phyloP scores from a whole-genome alignment of 1,284 basidiomycete species.

The Sporisorium iseilematis-ciliati region DNA sequence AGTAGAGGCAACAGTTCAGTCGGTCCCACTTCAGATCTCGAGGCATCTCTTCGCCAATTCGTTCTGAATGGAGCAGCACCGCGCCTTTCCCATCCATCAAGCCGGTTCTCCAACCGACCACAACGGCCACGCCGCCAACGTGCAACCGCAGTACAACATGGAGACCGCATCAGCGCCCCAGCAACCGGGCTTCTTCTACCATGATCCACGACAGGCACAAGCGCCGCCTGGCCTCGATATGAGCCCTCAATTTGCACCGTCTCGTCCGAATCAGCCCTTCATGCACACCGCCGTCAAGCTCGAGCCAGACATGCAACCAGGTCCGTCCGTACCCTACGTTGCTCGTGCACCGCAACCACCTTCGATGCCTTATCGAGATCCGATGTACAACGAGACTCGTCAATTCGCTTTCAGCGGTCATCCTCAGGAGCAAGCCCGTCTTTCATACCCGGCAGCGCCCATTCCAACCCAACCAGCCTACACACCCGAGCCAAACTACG shows the following conservation, averaged over 20 bases:
- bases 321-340: constrained; percentile 18
- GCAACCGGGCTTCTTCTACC: constrained; percentile 37
- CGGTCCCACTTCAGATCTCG: constrained; percentile 7
- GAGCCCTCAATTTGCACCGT: constrained; percentile 11
- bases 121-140: neutral
- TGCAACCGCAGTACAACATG: constrained; percentile 20
- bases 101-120: constrained; percentile 6
- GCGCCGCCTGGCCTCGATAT: constrained; percentile 13
- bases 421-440: constrained; percentile 21
- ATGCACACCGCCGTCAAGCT: constrained; percentile 14
- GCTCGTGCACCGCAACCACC: constrained; percentile 18
- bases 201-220: constrained; percentile 38
- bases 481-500: constrained; percentile 17
- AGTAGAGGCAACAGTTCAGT: constrained; percentile 12
- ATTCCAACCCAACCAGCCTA: constrained; percentile 9
- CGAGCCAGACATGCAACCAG: constrained; percentile 18
- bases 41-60: constrained; percentile 6
- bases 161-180: constrained; percentile 31
- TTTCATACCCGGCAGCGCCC: constrained; percentile 15
- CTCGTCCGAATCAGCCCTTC: constrained; percentile 22
- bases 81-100: constrained; percentile 13
- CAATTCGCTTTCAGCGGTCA: constrained; percentile 19
- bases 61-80: constrained; percentile 35
- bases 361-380: constrained; percentile 25
- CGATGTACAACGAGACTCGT: constrained; percentile 17